A percentile compares a stretch with the other conserved stretches of the same genome.
Conservation (phyloP, 495 filamentous ascomycete genomes). For the Aspergillus homomorphus region DNA sequence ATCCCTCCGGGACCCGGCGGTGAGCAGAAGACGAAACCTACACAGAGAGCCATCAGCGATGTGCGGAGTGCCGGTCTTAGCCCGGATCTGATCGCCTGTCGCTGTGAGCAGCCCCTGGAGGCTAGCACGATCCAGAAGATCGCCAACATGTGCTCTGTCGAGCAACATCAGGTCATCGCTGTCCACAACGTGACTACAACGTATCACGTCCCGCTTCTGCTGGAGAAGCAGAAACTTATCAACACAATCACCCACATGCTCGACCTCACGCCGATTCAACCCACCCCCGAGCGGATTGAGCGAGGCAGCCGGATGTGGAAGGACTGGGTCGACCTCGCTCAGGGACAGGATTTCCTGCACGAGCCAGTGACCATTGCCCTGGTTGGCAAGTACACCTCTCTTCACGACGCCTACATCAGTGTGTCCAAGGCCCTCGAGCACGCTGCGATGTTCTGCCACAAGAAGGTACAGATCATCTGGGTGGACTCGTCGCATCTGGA, state of each 20-base stretch:
- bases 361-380: constrained; percentile 78
- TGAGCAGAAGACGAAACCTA: constrained; percentile 97
- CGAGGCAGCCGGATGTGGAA: constrained; percentile 66
- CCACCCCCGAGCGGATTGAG: constrained; percentile 45
- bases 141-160: constrained; percentile 80
- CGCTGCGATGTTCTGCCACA: constrained; percentile 77
- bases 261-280: constrained; percentile 33
- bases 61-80: constrained; percentile 76
- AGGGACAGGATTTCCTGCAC: constrained; percentile 55
- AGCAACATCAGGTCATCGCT: constrained; percentile 73
- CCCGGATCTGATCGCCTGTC: constrained; percentile 92
- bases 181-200: constrained; percentile 83
- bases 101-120: constrained; percentile 72
- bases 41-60: constrained; percentile 81
- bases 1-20: constrained; percentile 26
- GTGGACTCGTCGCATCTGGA: constrained; percentile 86
- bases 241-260: constrained; percentile 57
- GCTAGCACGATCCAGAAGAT: constrained; percentile 80
- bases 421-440: constrained; percentile 87
- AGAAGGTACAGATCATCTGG: constrained; percentile 77
- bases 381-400: constrained; percentile 85
- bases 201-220: constrained; percentile 89
- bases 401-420: constrained; percentile 80
- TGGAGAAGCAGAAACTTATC: constrained; percentile 75
- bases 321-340: constrained; percentile 68